phyloP scores from a whole-genome alignment of 192 early-diverging fungal species.

The Bifiguratus adelaidae region DNA sequence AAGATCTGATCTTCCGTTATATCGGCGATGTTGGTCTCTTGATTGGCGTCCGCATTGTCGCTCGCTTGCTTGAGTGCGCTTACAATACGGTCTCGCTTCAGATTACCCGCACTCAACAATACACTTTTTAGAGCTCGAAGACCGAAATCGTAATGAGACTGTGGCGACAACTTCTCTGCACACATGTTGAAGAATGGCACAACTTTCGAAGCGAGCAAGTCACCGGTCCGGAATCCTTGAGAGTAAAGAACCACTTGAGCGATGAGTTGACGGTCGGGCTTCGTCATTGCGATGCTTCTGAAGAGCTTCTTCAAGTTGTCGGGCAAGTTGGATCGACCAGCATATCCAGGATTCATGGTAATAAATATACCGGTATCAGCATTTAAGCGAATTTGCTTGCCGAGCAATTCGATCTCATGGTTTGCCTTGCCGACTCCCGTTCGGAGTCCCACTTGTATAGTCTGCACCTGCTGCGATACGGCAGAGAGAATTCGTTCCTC shows the following conservation, averaged over 20 bases:
- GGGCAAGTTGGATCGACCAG: slow-evolving; percentile 94
- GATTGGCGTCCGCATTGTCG: slow-evolving; percentile 15
- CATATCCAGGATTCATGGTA: slow-evolving; percentile 99
- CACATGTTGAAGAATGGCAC: slow-evolving; percentile 97
- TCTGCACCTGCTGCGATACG: slow-evolving; percentile 98
- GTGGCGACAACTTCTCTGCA: slow-evolving; percentile 86
- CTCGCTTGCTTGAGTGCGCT: slow-evolving; percentile 25
- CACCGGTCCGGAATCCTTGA: slow-evolving; percentile 96
- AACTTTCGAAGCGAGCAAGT: slow-evolving; percentile 87
- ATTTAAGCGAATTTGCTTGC: slow-evolving; percentile 77
- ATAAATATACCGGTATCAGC: slow-evolving; percentile 94
- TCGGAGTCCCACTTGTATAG: slow-evolving; percentile 92
- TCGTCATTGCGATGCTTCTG: slow-evolving; percentile 98
- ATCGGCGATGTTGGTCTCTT: slow-evolving; percentile 47
- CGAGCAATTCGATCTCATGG: slow-evolving; percentile 88
- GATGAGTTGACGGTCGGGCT: slow-evolving; percentile 95
- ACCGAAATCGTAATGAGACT: slow-evolving; percentile 99
- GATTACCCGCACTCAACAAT: slow-evolving; percentile 95
- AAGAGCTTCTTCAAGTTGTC: slow-evolving; percentile 99
- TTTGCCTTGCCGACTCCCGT: slow-evolving; percentile 40
- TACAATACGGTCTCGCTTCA: slow-evolving; percentile 79
- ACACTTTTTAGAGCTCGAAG: slow-evolving; percentile 98
- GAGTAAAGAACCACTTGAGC: slow-evolving; percentile 99
- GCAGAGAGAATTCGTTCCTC: slow-evolving; percentile 98
- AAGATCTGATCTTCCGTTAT: slow-evolving; percentile 83